Evolutionary conservation across 768 basidiomycete genomes (phyloP).

Genomic region (Phylloporus arenicola): DNA sequence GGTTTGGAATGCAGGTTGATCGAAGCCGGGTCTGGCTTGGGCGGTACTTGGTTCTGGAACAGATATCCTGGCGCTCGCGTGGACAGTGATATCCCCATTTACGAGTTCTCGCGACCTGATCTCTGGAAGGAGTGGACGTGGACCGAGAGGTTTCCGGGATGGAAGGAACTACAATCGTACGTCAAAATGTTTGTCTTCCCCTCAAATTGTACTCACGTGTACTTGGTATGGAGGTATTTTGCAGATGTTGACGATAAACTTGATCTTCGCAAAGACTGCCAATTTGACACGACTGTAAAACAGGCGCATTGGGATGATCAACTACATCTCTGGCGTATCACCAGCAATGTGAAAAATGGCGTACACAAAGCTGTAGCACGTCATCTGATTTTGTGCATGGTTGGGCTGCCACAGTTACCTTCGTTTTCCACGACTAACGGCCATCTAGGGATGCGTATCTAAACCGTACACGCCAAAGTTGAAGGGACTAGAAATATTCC

Average conservation of each 20-base stretch:
- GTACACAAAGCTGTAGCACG: conserved; percentile 8
- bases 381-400: conserved; percentile 12
- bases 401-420: neutral
- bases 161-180: conserved; percentile 9
- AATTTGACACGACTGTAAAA: conserved; percentile 9
- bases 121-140: no score
- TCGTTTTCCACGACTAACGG: neutral
- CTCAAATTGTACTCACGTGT: neutral
- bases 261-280: conserved; percentile 13
- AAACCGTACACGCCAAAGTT: conserved; percentile 10
- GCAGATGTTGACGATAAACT: conserved; percentile 10
- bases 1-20: conserved; percentile 8
- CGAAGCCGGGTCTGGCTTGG: neutral
- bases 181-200: neutral
- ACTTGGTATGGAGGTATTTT: conserved; percentile 6
- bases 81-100: neutral
- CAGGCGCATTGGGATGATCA: conserved; percentile 10
- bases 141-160: conserved; percentile 6
- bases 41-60: conserved; percentile 8
- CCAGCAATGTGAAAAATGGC: conserved; percentile 5
- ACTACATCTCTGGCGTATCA: neutral
- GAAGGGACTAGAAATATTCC: conserved; percentile 8
- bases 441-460: conserved; percentile 3
- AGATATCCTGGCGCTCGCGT: conserved; percentile 8
- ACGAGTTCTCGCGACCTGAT: no score